These are phyloP conservation scores for Echinochloa phyllopogon DNA, from an alignment of 176 grass and related monocot genomes.

Conservation along the genomic window DNA sequence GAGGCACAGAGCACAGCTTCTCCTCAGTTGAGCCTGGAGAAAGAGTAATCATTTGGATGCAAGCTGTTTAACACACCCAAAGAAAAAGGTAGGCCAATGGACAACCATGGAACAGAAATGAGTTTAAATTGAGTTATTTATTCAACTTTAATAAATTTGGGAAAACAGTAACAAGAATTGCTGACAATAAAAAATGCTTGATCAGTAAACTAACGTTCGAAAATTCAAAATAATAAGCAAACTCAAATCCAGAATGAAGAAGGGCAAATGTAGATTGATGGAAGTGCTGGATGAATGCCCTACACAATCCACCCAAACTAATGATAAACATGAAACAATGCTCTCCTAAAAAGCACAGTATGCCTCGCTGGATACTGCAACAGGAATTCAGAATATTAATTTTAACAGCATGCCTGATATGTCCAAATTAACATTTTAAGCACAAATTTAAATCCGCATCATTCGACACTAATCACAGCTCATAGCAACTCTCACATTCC, in stretches of 20 bases:
- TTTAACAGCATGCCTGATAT: not conserved
- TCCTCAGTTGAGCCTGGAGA: conserved; percentile 26
- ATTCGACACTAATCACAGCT: not conserved
- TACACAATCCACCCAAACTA: not conserved
- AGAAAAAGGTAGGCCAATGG: not conserved
- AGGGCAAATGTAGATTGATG: not conserved
- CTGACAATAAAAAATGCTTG: not conserved
- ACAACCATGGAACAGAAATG: not conserved
- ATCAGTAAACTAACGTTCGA: not conserved
- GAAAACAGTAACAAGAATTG: not conserved
- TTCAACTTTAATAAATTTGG: not conserved
- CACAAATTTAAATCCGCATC: not conserved
- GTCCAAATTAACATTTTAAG: not conserved
- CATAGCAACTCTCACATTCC: not conserved
- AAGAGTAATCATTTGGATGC: conserved; percentile 25
- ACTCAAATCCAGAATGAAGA: not conserved
- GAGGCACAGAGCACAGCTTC: not conserved
- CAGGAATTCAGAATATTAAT: not conserved
- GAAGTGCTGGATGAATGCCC: not conserved
- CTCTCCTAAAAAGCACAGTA: not conserved
- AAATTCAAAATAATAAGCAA: not conserved
- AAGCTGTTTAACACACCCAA: conserved; percentile 13
- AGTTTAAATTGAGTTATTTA: not conserved
- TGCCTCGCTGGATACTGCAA: not conserved
- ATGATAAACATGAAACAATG: not conserved